Evolutionary conservation across 768 basidiomycete genomes (phyloP), one percentile per base, ranked within the genome.

Genomic region (Phylloporus arenicola): DNA sequence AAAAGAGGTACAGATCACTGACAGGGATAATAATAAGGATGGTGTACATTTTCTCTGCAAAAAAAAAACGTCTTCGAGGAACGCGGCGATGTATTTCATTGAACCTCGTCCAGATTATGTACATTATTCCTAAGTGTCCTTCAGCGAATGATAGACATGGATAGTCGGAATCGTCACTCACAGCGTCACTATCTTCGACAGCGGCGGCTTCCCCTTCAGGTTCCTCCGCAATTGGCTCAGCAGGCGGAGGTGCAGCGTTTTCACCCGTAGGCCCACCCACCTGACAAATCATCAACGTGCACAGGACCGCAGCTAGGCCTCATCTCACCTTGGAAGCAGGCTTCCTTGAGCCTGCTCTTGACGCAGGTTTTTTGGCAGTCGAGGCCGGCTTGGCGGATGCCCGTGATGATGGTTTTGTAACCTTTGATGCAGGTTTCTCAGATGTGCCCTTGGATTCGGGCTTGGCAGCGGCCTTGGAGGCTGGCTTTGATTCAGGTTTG

Each of bases 301-400:
- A 31, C 25, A 31, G 42, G 8, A 40, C 19, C 30, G 43, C 9
- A 40, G 35, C 35, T 52, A 46, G 43, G 35, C 34, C 6, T 4
- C 11, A 46, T 52, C 59, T 61, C 20, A 72, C 82, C 79, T 82
- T 84, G 43, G 81, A 83, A n/a, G 68, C 71, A 50, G 83, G 82
- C 65, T 83, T 83, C 74, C 75, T 80, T 13, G 81, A 83, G 27
- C 72, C 69, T 25, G 80, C 81, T 56, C 79, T 70, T 44, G 81
- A 82, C 17, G 77, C 70, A 8, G 82, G 80, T 63, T 82, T 82
- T 45, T 67, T 76, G 19, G 58, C 68, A 16, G 70, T 70, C 7
- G 78, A 79, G 1, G 70, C 64, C 1, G 77, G 74, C 58, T 78
- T 77, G 1, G 60, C 64, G 8, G 73, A 62, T 17, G 69, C 63